These are phyloP conservation scores for Actinomortierella wolfii DNA, from an alignment of 371 early-diverging fungal genomes.

Conservation along the genomic window DNA sequence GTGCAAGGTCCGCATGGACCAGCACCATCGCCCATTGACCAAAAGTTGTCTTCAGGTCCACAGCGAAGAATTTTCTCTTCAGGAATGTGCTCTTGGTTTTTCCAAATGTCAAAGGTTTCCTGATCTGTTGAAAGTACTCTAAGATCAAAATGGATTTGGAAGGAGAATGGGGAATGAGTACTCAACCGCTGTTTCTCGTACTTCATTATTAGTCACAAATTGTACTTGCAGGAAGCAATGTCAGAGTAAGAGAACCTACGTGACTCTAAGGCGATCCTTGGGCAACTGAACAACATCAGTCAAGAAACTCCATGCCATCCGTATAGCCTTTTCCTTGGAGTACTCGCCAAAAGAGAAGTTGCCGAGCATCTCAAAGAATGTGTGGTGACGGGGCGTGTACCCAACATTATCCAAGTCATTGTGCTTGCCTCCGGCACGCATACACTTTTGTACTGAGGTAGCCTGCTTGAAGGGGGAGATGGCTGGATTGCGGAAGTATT, in stretches of 20 bases:
- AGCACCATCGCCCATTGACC: conserved; percentile 86
- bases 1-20: conserved; percentile 86
- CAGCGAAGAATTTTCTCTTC: conserved; percentile 61
- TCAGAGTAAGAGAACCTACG: conserved; percentile 46
- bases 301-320: conserved; percentile 74
- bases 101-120: conserved; percentile 72
- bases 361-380: conserved; percentile 88
- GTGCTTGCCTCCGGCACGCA: conserved; percentile 83
- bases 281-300: conserved; percentile 68
- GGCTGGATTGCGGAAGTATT: conserved; percentile 68
- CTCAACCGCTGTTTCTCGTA: neutral
- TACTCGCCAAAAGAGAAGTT: conserved; percentile 82
- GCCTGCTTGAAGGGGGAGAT: conserved; percentile 65
- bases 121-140: conserved; percentile 71
- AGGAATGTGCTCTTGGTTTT: conserved; percentile 61
- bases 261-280: conserved; percentile 63
- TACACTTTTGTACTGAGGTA: conserved; percentile 74
- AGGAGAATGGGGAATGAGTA: neutral
- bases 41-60: conserved; percentile 77
- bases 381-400: conserved; percentile 78
- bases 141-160: neutral
- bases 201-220: neutral
- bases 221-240: neutral
- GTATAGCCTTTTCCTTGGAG: conserved; percentile 64
- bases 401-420: conserved; percentile 86